Evolutionary conservation across 2,329 filamentous ascomycete species (phyloP), one percentile per base, ranked within the genome.

Genomic region (Aspergillus awamori): DNA sequence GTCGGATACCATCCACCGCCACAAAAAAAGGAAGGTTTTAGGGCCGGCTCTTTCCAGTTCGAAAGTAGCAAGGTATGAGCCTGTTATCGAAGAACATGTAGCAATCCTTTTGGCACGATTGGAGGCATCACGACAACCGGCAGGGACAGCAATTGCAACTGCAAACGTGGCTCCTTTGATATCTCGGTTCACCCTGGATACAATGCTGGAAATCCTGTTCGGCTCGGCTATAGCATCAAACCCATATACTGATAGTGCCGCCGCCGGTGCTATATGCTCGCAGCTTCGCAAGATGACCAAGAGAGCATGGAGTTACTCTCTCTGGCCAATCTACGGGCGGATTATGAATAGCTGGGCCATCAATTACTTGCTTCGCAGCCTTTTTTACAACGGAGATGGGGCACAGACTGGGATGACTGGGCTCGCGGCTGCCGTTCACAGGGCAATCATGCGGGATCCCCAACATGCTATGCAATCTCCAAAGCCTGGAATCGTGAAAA

Each of bases 151-250:
- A 6, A 48, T 36, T 11, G 8, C 39, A 8, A 24, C 36, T 11
- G 26, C 65, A 15, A 68, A 68, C 17, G 54, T 65, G 33, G 66
- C 63, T 0, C 58, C 60, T 20, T 26, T 60, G 20, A 33, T 65
- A 8, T 61, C 67, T 36, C 61, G 53, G 8, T 68, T 59, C 36
- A 62, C 63, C 2, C 30, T 65, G 24, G 66, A 65, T 26, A 56
- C 60, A 10, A 59, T 61, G 49, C 48, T 68, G 24, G 66, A 68
- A 43, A 30, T 67, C 10, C 49, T 68, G 17, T 68, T 59, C 15
- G 66, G 66, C 2, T 56, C 64, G 4, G n/a, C 47, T 7, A 24
- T 64, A 13, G 56, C 57, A 24, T 45, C 61, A 4, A 57, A 63
- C 17, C 63, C 66, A 6, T 64, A 62, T 39, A 65, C 63, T 5